phyloP scores from a whole-genome alignment of 1,284 basidiomycete species.

The Coniferiporia sulphurascens region DNA sequence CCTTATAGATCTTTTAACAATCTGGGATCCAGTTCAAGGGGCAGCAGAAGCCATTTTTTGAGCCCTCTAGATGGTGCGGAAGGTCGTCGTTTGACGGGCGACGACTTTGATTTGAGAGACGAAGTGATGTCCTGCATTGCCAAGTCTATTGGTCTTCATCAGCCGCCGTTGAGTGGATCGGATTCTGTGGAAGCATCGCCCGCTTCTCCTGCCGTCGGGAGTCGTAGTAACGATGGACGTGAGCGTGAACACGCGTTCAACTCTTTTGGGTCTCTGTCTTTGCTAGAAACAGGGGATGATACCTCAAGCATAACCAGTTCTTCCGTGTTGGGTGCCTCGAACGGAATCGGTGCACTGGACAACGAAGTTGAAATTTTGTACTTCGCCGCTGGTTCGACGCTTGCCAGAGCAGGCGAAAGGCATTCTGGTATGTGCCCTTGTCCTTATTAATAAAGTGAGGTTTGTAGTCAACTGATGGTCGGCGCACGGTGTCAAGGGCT shows the following conservation, averaged over 20 bases:
- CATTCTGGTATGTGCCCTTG: conserved; percentile 58
- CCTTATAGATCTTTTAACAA: conserved; percentile 43
- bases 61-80: neutral
- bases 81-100: conserved; percentile 29
- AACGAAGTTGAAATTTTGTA: conserved; percentile 96
- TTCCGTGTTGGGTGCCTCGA: conserved; percentile 51
- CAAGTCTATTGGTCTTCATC: conserved; percentile 93
- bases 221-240: conserved; percentile 27
- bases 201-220: conserved; percentile 49
- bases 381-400: conserved; percentile 80
- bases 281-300: conserved; percentile 74
- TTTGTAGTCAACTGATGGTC: conserved; percentile 1
- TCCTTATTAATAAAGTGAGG: no score
- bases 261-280: conserved; percentile 81
- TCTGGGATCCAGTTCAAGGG: neutral
- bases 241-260: conserved; percentile 47
- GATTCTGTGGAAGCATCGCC: conserved; percentile 67
- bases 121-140: conserved; percentile 97
- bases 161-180: conserved; percentile 66
- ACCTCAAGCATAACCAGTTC: conserved; percentile 62
- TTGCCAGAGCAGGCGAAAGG: conserved; percentile 88
- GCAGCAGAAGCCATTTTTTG: neutral
- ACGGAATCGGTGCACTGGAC: conserved; percentile 75
- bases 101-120: conserved; percentile 85
- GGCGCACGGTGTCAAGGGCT: conserved; percentile 49